phyloP scores from a whole-genome alignment of 148 eudicot species.

The Talinum fruticosum region DNA sequence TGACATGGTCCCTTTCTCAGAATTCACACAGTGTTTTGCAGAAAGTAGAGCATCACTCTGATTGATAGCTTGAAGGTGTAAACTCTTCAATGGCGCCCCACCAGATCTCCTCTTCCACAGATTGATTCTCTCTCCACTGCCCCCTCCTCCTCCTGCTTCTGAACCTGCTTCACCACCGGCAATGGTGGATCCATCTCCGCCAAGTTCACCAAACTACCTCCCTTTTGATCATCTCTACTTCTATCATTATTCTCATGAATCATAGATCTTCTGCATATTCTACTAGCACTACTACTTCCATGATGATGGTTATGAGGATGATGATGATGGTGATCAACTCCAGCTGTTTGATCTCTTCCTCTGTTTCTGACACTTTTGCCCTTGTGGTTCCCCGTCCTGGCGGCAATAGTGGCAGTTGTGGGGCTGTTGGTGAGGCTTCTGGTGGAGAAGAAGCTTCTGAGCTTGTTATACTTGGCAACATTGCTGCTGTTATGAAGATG shows the following conservation, averaged over 20 bases:
- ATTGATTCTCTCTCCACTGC: constrained; percentile 24
- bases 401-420: constrained; percentile 12
- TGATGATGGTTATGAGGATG: background rate
- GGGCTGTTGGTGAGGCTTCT: constrained; percentile 29
- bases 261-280: constrained; percentile 23
- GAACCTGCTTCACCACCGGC: constrained; percentile 57
- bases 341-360: background rate
- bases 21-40: constrained; percentile 32
- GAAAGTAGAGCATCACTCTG: constrained; percentile 19
- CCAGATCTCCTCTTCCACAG: constrained; percentile 71
- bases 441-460: constrained; percentile 46
- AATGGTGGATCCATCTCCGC: constrained; percentile 69
- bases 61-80: constrained; percentile 46
- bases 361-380: constrained; percentile 14
- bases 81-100: constrained; percentile 40
- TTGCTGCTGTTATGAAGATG: constrained; percentile 6
- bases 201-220: constrained; percentile 32
- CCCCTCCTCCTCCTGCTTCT: constrained; percentile 16
- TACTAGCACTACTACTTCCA: background rate
- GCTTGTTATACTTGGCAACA: constrained; percentile 33
- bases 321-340: background rate
- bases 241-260: background rate
- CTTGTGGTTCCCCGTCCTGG: constrained; percentile 18
- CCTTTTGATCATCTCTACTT: background rate
- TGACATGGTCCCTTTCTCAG: background rate